These are phyloP conservation scores for Ophiostoma pallidulum DNA, from an alignment of 2,329 filamentous ascomycete genomes.

Conservation along the genomic window DNA sequence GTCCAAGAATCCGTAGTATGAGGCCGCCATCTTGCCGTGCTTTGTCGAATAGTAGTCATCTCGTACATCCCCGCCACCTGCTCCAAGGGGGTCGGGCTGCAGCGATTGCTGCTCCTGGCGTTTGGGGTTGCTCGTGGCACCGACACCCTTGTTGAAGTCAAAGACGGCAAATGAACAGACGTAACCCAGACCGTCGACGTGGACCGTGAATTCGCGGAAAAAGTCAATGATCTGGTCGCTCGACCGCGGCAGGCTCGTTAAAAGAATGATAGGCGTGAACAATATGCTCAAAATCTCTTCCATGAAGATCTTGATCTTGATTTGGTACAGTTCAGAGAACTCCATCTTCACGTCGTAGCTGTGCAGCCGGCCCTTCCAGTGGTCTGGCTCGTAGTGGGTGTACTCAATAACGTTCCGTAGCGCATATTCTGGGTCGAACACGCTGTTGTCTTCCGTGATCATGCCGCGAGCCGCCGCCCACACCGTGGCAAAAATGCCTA, in stretches of 20 bases:
- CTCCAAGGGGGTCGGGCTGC: constrained; percentile 21
- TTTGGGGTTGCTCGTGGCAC: constrained; percentile 3
- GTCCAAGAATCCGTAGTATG: constrained; percentile 89
- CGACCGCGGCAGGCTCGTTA: constrained; percentile 76
- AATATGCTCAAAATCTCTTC: constrained; percentile 91
- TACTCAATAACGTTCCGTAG: constrained; percentile 83
- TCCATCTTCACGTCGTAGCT: constrained; percentile 88
- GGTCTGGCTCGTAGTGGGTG: constrained; percentile 81
- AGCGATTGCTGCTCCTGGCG: constrained; percentile 15
- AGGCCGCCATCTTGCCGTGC: constrained; percentile 97
- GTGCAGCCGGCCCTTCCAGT: constrained; percentile 85
- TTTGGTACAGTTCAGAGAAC: constrained; percentile 83
- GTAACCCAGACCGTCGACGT: constrained; percentile 91
- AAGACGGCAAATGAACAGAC: constrained; percentile 98
- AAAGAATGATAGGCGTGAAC: constrained; percentile 80
- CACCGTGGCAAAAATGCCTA: constrained; percentile 70
- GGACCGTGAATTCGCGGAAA: constrained; percentile 93
- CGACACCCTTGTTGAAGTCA: constrained; percentile 77
- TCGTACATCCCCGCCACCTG: constrained; percentile 52
- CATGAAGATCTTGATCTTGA: constrained; percentile 83
- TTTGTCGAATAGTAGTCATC: constrained; percentile 93
- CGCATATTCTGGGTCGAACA: constrained; percentile 87
- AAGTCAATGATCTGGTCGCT: constrained; percentile 94
- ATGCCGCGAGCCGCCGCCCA: constrained; percentile 77
- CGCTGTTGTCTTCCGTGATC: constrained; percentile 77